A percentile compares a stretch with the other conserved stretches of the same genome.
Conservation (phyloP, 169 alveolate genomes). For the Eimeria falciformis region DNA sequence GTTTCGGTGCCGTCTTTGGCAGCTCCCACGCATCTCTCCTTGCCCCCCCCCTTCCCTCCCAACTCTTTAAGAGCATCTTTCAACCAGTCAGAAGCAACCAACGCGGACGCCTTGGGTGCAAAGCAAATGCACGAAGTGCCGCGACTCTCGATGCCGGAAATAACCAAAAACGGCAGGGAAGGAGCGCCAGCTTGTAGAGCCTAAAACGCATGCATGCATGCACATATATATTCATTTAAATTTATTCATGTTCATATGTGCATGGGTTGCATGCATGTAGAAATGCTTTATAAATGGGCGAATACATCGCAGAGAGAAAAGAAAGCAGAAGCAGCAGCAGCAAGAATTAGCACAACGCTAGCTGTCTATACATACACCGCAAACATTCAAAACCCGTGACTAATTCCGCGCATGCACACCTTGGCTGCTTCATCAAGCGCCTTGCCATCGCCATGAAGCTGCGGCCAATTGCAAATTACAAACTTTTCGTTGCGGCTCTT, state of each 20-base stretch:
- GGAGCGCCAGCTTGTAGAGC: conserved; percentile 54
- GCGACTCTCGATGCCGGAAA: conserved; percentile 67
- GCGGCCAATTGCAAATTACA: conserved; percentile 17
- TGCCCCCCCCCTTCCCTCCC: conserved; percentile 80
- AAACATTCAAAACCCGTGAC: too few relatives aligned
- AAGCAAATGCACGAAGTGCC: conserved; percentile 70
- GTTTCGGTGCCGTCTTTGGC: conserved; percentile 69
- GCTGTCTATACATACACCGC: too few relatives aligned
- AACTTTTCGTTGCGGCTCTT: conserved; percentile 44
- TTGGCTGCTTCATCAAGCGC: conserved; percentile 77
- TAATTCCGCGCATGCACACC: conserved; percentile 13
- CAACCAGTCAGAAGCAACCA: conserved; percentile 70
- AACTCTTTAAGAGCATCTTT: conserved; percentile 61
- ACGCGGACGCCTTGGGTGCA: conserved; percentile 55
- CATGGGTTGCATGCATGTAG: too few relatives aligned
- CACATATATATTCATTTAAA: too few relatives aligned
- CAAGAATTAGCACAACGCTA: too few relatives aligned
- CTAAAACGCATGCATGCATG: not conserved
- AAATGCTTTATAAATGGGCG: too few relatives aligned
- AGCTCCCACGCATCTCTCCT: conserved; percentile 75
- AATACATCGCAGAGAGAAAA: not conserved
- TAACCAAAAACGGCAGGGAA: conserved; percentile 54
- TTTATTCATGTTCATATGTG: too few relatives aligned
- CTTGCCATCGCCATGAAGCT: conserved; percentile 79
- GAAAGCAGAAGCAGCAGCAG: not conserved